A percentile compares a stretch with the other conserved stretches of the same genome.
These are phyloP conservation scores for Wickerhamiella nectarea DNA, from an alignment of 805 yeast species.

Conservation along the genomic window DNA sequence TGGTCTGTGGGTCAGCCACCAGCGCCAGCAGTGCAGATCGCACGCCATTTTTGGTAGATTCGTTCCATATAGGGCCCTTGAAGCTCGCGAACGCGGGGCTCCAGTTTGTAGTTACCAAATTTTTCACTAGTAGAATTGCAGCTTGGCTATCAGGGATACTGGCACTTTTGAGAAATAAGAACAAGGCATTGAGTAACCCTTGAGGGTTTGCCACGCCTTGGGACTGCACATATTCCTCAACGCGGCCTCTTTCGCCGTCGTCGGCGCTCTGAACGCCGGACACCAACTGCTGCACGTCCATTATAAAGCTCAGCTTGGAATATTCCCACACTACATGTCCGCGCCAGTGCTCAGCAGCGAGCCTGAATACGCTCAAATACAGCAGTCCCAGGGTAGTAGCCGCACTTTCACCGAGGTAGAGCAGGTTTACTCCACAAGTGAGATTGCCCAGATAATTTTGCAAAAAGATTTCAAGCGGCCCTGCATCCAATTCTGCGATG, in stretches of 20 bases:
- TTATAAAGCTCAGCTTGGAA: background rate
- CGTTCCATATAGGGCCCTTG: conserved; percentile 48
- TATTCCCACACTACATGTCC: conserved; percentile 16
- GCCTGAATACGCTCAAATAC: conserved; percentile 47
- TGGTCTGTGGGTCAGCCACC: conserved; percentile 37
- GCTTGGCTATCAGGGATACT: conserved; percentile 32
- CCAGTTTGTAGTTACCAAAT: conserved; percentile 65
- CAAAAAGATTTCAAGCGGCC: conserved; percentile 35
- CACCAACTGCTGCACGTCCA: conserved; percentile 5
- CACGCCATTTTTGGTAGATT: conserved; percentile 37
- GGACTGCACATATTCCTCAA: conserved; percentile 4
- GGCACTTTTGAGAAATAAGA: conserved; percentile 9
- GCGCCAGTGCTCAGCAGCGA: conserved; percentile 68
- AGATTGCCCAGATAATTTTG: conserved; percentile 31
- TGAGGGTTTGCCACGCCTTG: conserved; percentile 5
- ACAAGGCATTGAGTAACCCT: conserved; percentile 13
- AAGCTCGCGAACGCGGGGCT: conserved; percentile 68
- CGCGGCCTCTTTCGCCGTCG: background rate
- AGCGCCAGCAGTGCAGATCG: conserved; percentile 40
- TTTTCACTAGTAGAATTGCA: conserved; percentile 50
- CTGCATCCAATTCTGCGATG: conserved; percentile 86
- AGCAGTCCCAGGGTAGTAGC: conserved; percentile 16
- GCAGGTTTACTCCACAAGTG: conserved; percentile 43
- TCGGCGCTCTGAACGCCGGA: conserved; percentile 3
- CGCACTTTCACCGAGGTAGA: conserved; percentile 26